phyloP scores from a whole-genome alignment of 2,329 filamentous ascomycete species.

The Cordyceps fumosorosea region DNA sequence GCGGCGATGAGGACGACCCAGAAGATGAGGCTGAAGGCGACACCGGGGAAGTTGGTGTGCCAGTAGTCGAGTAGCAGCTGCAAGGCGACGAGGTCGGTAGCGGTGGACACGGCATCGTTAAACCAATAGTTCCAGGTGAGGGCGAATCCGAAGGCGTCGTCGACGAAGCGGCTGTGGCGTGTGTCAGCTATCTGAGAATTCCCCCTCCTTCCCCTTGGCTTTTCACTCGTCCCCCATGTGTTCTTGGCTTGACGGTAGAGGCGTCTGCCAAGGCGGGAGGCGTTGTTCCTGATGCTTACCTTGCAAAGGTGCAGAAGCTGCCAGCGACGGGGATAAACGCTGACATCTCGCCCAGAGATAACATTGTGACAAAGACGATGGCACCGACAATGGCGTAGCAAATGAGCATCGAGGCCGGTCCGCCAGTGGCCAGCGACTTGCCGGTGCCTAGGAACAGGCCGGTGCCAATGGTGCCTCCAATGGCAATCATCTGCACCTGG shows the following conservation, averaged over 20 bases:
- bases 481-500: constrained; percentile 64
- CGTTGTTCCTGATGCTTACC: constrained; percentile 22
- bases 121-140: constrained; percentile 59
- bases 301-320: constrained; percentile 45
- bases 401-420: constrained; percentile 52
- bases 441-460: constrained; percentile 58
- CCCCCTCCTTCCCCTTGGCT: neutral
- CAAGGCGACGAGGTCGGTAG: constrained; percentile 49
- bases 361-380: constrained; percentile 54
- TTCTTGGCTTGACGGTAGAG: neutral
- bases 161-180: constrained; percentile 37
- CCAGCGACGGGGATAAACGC: constrained; percentile 45
- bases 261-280: neutral
- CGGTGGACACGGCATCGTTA: constrained; percentile 50
- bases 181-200: neutral
- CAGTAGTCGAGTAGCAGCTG: constrained; percentile 54
- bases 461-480: constrained; percentile 53
- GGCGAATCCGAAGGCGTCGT: constrained; percentile 48
- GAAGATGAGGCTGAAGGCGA: constrained; percentile 57
- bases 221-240: too few relatives aligned
- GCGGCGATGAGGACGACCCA: constrained; percentile 45
- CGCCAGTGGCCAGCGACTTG: constrained; percentile 51
- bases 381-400: constrained; percentile 49
- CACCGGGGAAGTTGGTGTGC: constrained; percentile 56
- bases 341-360: constrained; percentile 54